Evolutionary conservation across 352 stramenopile genomes (phyloP).

Genomic region (Phytopythium litorale): DNA sequence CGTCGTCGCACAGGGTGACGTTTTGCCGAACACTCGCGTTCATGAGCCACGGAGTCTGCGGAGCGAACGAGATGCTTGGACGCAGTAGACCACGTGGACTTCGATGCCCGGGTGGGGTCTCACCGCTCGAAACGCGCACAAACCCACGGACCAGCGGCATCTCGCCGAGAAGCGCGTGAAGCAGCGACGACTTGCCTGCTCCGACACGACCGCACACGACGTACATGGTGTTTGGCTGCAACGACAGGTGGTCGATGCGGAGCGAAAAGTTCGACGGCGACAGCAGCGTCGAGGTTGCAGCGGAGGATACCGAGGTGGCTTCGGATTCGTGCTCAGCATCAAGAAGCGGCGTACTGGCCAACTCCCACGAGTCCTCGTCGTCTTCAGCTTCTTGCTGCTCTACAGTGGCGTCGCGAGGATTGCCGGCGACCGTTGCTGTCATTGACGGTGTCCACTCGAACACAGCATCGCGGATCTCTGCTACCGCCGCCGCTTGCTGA

Average conservation of each 20-base stretch:
- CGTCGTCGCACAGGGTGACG: constrained; percentile 43
- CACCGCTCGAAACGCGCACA: constrained; percentile 9
- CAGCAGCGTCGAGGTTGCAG: background rate
- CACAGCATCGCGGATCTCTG: constrained; percentile 21
- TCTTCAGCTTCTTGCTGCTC: background rate
- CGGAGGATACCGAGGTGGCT: background rate
- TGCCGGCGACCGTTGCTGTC: background rate
- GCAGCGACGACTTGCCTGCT: constrained; percentile 94
- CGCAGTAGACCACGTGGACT: background rate
- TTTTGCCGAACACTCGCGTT: constrained; percentile 54
- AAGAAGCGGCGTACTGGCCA: background rate
- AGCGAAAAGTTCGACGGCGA: constrained; percentile 31
- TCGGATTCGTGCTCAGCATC: background rate
- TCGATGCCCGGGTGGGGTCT: background rate
- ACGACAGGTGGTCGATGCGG: constrained; percentile 34
- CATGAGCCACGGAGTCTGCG: constrained; percentile 80
- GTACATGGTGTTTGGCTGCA: constrained; percentile 39
- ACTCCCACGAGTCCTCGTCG: background rate
- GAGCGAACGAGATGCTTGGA: constrained; percentile 50
- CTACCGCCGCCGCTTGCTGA: constrained; percentile 6
- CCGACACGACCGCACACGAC: constrained; percentile 90
- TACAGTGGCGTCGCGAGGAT: background rate
- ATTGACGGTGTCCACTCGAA: constrained; percentile 19
- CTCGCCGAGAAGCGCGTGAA: constrained; percentile 94
- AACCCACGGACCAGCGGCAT: constrained; percentile 68